Evolutionary conservation across 2,329 filamentous ascomycete species (phyloP), one percentile per base, ranked within the genome.

Genomic region (Lecanicillium sp.): DNA sequence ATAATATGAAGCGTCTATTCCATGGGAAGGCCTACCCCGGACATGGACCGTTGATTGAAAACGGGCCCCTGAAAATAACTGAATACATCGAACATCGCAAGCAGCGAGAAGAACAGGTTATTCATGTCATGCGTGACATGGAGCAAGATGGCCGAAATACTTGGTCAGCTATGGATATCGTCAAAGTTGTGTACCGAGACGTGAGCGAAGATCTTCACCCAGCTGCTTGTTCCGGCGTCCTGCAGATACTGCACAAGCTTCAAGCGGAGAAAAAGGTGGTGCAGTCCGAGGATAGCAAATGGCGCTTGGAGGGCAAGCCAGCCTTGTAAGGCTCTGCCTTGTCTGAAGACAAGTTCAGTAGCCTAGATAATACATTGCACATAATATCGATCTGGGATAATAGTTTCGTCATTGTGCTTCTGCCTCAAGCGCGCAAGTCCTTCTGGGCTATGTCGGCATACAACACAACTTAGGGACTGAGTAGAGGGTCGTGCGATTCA

Each of bases 41-140:
- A 4, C 92, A 98, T 53, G 92, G 92, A 0, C 73, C 81, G 0
- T 77, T 92, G 3, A 71, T 97, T 17, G 74, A 80, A 28, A 74
- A 92, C 45, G 86, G 85, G 0, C 74, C 70, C 17, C 67, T 64
- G 17, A 90, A 79, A 55, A 83, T 97, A 38, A 51, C 64, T 15
- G 87, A 95, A 58, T 97, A 98, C 56, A 85, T 97, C 48, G 59
- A 68, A 44, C 92, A 97, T 63, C 73, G 90, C 22, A 74, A 78
- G 51, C 74, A 84, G 62, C 74, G 92, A 17, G 90, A 97, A 60
- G 69, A 79, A 28, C 85, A 94, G 57, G 79, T 94, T 4, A 47
- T 92, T 14, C 71, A 74, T 40, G 77, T 81, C 0, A 57, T 94
- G 48, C 62, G 62, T 12, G 46, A 58, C 3, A 48, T 52, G 25